Evolutionary conservation across 352 stramenopile species (phyloP).

Genomic region (Phytopythium delawarense): DNA sequence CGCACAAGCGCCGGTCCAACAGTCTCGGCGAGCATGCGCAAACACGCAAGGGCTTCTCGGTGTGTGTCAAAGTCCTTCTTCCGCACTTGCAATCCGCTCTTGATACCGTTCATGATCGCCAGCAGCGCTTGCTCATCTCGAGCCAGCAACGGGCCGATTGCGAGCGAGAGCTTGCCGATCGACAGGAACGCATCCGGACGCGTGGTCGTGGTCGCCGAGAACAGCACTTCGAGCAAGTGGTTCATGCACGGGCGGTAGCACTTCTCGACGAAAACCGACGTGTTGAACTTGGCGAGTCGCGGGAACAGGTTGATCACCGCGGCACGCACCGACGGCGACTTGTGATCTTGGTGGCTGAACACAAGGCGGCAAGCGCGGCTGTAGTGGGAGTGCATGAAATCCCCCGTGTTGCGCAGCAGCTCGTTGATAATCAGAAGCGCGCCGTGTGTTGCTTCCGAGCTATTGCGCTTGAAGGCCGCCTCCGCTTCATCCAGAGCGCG

Average conservation of each 20-base stretch:
- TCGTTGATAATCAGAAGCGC: constrained; percentile 85
- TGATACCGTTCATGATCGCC: constrained; percentile 85
- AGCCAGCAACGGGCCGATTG: constrained; percentile 69
- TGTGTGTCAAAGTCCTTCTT: constrained; percentile 85
- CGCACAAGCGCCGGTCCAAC: constrained; percentile 68
- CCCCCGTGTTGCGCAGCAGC: constrained; percentile 79
- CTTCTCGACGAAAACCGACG: constrained; percentile 79
- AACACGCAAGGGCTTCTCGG: constrained; percentile 75
- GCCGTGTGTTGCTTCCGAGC: constrained; percentile 74
- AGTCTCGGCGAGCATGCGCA: constrained; percentile 79
- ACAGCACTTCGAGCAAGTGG: constrained; percentile 78
- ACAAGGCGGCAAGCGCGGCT: constrained; percentile 65
- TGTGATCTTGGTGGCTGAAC: constrained; percentile 76
- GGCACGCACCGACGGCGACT: constrained; percentile 66
- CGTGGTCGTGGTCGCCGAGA: constrained; percentile 74
- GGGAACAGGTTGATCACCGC: constrained; percentile 86
- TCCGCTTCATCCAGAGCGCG: constrained; percentile 76
- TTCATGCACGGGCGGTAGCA: constrained; percentile 83
- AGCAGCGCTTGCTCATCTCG: constrained; percentile 76
- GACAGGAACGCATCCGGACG: constrained; percentile 76
- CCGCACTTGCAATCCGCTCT: constrained; percentile 74
- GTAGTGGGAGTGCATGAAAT: constrained; percentile 89
- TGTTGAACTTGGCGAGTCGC: constrained; percentile 86
- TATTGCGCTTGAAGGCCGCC: constrained; percentile 66
- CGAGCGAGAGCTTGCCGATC: constrained; percentile 80